These are phyloP conservation scores for Huntiella decipiens DNA, from an alignment of 2,329 filamentous ascomycete species.

Conservation along the genomic window DNA sequence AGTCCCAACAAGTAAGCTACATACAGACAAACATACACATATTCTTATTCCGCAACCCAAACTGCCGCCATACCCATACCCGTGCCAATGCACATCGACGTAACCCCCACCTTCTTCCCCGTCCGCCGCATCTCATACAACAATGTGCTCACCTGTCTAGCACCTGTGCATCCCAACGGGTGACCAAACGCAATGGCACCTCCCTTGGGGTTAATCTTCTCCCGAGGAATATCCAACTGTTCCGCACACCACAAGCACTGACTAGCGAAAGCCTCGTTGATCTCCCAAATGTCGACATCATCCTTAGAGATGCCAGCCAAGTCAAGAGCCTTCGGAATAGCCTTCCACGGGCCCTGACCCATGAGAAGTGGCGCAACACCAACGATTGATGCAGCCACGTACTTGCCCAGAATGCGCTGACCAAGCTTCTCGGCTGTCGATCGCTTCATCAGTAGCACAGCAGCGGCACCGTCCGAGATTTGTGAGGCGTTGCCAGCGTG, in stretches of 20 bases:
- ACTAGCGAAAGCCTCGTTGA: conserved; percentile 95
- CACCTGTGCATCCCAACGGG: conserved; percentile 84
- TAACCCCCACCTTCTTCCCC: conserved; percentile 71
- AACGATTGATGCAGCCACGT: conserved; percentile 64
- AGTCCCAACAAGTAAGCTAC: not conserved
- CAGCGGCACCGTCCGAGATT: conserved; percentile 88
- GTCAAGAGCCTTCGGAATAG: conserved; percentile 78
- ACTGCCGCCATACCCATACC: conserved; percentile 97
- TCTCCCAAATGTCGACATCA: conserved; percentile 93
- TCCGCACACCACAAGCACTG: conserved; percentile 90
- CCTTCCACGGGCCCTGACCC: conserved; percentile 89
- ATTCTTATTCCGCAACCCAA: conserved; percentile 70
- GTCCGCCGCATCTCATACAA: conserved; percentile 77
- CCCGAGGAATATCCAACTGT: conserved; percentile 60
- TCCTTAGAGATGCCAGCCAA: conserved; percentile 73
- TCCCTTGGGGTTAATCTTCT: conserved; percentile 95
- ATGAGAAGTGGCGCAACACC: conserved; percentile 87
- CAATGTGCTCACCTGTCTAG: conserved; percentile 80
- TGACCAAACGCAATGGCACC: conserved; percentile 93
- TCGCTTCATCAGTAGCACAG: conserved; percentile 89
- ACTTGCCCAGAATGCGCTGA: conserved; percentile 83
- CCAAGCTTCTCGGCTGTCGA: conserved; percentile 74
- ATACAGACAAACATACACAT: not conserved
- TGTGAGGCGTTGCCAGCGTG: conserved; percentile 93
- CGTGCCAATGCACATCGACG: conserved; percentile 90